These are phyloP conservation scores for Penicillium canescens DNA, from an alignment of 495 filamentous ascomycete genomes.

Conservation along the genomic window DNA sequence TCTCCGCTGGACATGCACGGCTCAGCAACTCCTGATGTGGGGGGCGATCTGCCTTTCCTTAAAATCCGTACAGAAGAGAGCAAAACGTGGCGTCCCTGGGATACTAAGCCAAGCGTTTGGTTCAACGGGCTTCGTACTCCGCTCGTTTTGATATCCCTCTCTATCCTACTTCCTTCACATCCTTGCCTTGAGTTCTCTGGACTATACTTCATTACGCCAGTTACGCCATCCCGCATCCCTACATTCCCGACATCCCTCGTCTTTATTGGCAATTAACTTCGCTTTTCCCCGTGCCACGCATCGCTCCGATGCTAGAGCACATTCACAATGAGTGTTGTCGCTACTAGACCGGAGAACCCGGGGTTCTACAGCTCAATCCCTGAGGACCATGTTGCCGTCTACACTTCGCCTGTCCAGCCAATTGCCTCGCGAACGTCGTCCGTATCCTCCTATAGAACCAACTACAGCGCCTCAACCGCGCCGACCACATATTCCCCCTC, in stretches of 20 bases:
- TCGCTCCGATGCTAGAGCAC: slow-evolving; percentile 24
- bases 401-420: slow-evolving; percentile 31
- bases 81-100: background rate
- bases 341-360: slow-evolving; percentile 42
- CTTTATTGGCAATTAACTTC: slow-evolving; percentile 8
- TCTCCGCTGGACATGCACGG: slow-evolving; percentile 27
- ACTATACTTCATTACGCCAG: background rate
- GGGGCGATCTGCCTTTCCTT: slow-evolving; percentile 20
- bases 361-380: slow-evolving; percentile 31
- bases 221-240: slow-evolving; percentile 21
- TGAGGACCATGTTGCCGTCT: slow-evolving; percentile 13
- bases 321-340: slow-evolving; percentile 43
- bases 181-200: background rate
- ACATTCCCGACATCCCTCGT: slow-evolving; percentile 23
- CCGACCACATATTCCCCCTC: slow-evolving; percentile 42
- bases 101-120: background rate
- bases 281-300: slow-evolving; percentile 3
- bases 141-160: background rate
- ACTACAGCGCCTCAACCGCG: slow-evolving; percentile 39
- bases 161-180: background rate
- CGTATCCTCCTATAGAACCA: slow-evolving; percentile 43
- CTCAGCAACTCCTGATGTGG: slow-evolving; percentile 23
- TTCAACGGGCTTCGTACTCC: background rate
- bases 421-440: slow-evolving; percentile 39
- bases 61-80: background rate